Evolutionary conservation across 1,284 basidiomycete species (phyloP).

Genomic region (Heterobasidion parviporum): DNA sequence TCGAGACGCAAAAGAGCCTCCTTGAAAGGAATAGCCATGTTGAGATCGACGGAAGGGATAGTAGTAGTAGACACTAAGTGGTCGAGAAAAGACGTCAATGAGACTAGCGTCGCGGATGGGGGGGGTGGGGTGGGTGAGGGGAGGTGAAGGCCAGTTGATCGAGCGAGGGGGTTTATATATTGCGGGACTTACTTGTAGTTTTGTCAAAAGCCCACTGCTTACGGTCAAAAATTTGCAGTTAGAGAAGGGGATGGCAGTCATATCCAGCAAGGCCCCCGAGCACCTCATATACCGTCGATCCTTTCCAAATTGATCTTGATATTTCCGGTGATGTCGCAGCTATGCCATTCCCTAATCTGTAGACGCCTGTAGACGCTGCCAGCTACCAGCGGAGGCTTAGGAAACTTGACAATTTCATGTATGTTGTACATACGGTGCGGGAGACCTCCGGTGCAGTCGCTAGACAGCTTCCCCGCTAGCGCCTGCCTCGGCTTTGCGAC

Average conservation of each 20-base stretch:
- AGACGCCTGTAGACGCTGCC: background rate
- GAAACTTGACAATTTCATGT: no score
- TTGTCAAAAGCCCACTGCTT: background rate
- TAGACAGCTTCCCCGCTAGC: no score
- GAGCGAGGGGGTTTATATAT: background rate
- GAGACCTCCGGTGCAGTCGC: no score
- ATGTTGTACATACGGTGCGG: background rate
- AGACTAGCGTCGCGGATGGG: background rate
- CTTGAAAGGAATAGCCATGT: conserved; percentile 56
- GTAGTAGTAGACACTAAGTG: background rate
- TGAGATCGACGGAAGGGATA: conserved; percentile 24
- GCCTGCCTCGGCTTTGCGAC: no score
- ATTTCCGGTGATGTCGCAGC: background rate
- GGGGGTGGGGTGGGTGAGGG: background rate
- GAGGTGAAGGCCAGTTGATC: background rate
- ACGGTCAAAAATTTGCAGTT: background rate
- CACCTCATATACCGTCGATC: background rate
- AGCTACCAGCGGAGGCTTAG: background rate
- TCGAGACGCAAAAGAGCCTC: conserved; percentile 78
- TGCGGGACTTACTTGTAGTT: background rate
- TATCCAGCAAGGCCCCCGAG: background rate
- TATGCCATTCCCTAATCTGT: background rate
- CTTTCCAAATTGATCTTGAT: background rate
- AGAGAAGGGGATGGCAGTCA: background rate
- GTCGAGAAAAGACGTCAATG: background rate